Percentiles rank a stretch among this genome's conserved stretches.
Evolutionary conservation across 306 rosid genomes (phyloP).

Genomic region (Alnus rubra): DNA sequence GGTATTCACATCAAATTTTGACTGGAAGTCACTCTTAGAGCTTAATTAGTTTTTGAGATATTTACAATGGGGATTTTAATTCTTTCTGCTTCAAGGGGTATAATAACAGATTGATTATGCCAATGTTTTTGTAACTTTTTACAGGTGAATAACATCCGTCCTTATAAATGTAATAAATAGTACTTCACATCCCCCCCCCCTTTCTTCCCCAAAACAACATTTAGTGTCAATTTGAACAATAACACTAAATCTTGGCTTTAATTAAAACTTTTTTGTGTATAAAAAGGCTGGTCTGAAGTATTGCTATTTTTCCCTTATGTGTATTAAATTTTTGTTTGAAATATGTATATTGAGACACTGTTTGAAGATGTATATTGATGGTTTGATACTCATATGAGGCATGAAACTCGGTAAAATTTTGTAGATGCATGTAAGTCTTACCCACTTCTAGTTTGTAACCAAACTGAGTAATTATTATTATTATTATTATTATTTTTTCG

Average conservation of each 20-base stretch:
- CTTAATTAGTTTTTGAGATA: background rate
- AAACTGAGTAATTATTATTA: background rate
- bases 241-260: background rate
- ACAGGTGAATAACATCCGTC: background rate
- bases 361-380: background rate
- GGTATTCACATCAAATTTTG: slow-evolving; percentile 48
- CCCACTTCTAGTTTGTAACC: background rate
- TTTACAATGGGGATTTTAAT: too few relatives aligned
- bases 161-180: background rate
- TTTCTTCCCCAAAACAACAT: too few relatives aligned
- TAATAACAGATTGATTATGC: too few relatives aligned
- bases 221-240: background rate
- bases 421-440: background rate
- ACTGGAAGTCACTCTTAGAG: background rate
- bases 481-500: background rate
- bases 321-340: background rate
- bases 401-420: background rate
- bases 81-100: too few relatives aligned
- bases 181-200: too few relatives aligned
- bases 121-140: too few relatives aligned
- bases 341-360: background rate
- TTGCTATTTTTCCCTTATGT: background rate
- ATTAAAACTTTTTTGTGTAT: background rate
- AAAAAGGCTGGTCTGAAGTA: background rate
- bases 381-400: background rate